These are phyloP conservation scores for Nematodospora valgi DNA, from an alignment of 805 yeast species.

Conservation along the genomic window DNA sequence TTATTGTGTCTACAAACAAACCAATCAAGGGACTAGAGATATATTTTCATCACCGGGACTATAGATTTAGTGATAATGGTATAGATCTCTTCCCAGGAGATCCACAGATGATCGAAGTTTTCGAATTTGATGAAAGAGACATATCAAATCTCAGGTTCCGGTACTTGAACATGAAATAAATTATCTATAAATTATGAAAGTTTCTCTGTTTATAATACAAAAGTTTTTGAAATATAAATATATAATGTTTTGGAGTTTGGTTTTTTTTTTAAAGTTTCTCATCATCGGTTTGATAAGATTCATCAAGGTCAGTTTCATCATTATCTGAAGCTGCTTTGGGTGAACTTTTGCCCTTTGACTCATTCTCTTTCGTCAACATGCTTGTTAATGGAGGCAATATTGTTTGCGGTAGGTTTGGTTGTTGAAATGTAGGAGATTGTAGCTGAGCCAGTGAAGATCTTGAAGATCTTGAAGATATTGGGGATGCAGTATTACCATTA, in stretches of 20 bases:
- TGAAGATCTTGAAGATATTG: constrained; percentile 18
- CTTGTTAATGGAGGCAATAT: constrained; percentile 30
- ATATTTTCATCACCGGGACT: constrained; percentile 16
- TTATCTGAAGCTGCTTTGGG: too few relatives aligned
- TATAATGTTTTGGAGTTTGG: too few relatives aligned
- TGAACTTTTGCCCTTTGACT: too few relatives aligned
- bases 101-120: constrained; percentile 13
- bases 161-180: neutral
- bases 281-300: constrained; percentile 18
- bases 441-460: constrained; percentile 22
- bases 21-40: constrained; percentile 47
- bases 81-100: constrained; percentile 45
- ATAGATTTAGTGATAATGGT: constrained; percentile 40
- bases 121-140: constrained; percentile 11
- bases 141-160: neutral
- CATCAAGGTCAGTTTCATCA: constrained; percentile 36
- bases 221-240: too few relatives aligned
- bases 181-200: too few relatives aligned
- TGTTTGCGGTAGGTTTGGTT: constrained; percentile 10
- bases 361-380: constrained; percentile 7
- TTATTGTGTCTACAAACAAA: constrained; percentile 21
- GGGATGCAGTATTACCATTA: constrained; percentile 20
- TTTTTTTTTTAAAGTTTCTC: too few relatives aligned
- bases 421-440: constrained; percentile 10
- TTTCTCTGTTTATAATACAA: too few relatives aligned